Evolutionary conservation across 1,284 basidiomycete genomes (phyloP), one percentile per base, ranked within the genome.

Genomic region (Ustilago nuda): DNA sequence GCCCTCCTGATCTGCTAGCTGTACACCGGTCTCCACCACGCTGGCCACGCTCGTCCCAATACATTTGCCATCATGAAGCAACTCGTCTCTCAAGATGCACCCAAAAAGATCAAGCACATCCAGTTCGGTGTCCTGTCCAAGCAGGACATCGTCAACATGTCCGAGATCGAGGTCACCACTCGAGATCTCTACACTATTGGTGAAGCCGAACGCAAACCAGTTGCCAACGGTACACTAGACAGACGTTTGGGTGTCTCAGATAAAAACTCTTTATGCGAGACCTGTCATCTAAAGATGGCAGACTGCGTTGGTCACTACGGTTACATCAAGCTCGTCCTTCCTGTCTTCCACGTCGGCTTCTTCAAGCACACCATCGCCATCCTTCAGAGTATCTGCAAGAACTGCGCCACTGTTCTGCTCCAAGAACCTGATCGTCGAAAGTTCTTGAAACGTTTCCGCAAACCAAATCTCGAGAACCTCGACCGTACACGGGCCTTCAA

Each of bases 301-400:
- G 94, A 98, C 78, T 99, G 97, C 86, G 95, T 98, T 7, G 97
- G 97, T 1, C 95, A 98, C 87, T 98, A 96, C 86, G 95, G 95
- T 56, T 86, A 86, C 72, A 86, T 86, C 80, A 85, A 85, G 66
- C 90, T 99, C 41, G 91, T 93, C 36, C 91, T 99, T 13, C 96
- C 96, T 0, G 95, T 98, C 13, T 99, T 98, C 79, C 87, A 99
- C 85, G 94, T 98, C 74, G 97, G 97, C 15, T 99, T 94, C 88
- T 98, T 99, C 89, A 94, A 95, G 84, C 94, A 98, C 74, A 94
- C 92, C 13, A 94, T 99, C 67, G 90, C 91, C 53, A 94, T 99
- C 80, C 89, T 99, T 0, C 97, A 99, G 86, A 93, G 93, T 82
- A 82, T 85, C 45, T 85, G 84, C 79, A 85, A 85, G 94, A 94